Evolutionary conservation across 768 basidiomycete genomes (phyloP), one percentile per base, ranked within the genome.

Genomic region (Lyophyllum shimeji): DNA sequence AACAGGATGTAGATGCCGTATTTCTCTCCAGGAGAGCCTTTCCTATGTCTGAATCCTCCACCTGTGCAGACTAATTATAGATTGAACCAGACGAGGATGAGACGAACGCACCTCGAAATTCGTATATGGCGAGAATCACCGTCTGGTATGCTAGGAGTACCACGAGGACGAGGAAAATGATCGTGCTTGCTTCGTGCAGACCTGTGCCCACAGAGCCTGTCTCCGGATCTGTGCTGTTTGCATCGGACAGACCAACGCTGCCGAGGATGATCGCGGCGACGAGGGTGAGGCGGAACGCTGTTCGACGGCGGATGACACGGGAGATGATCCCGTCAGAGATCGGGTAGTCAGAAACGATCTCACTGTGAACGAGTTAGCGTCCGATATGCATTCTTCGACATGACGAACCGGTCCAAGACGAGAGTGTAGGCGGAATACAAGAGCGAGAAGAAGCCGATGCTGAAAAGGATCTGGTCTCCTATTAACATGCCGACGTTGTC

Each of bases 391-490:
- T n/a, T 47, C 23, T 7, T 20, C 20, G 24, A 15, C 18, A 23
- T 29, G 18, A 52, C 61, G 18, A 40, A 69, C 73, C 71, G 68
- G 52, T 74, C 71, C 7, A 74, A 60, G 15, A 69, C 67, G 3
- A 74, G 67, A 9, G 58, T 63, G 55, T 69, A 73, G 0, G 71
- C 67, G 7, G 71, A 71, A 50, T 68, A 70, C 1, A 74, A 52
- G 1, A 75, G 55, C 11, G 66, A 64, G 50, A 70, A 69, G 60
- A 73, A 75, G 13, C 74, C 73, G 20, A 71, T 60, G 3, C 60
- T 60, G 46, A 69, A 71, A 18, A 74, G 60, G 17, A 71, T 58
- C 45, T 67, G 33, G 23, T 65, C 60, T 11, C 61, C 70, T 46
- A 73, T 66, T 12, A 71, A 17, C 17, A 74, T 54, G 24, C 40